Conservation (phyloP, 208 protist species). For the Balamuthia mandrillaris region DNA sequence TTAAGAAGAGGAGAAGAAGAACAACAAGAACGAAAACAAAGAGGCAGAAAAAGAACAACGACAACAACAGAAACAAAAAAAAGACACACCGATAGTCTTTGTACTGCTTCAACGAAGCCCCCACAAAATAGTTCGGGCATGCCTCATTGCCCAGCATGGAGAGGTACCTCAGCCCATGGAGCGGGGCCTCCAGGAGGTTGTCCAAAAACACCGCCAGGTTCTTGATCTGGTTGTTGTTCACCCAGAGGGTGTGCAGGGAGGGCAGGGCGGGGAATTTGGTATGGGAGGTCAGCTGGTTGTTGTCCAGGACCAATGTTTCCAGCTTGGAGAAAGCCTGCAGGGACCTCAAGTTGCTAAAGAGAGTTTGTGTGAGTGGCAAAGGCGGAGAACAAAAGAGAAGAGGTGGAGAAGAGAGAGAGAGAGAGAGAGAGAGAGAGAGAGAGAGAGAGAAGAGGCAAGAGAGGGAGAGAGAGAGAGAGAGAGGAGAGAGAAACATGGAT, state of each 20-base stretch:
- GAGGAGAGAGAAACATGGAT: neutral
- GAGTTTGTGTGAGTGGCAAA: too few species aligned
- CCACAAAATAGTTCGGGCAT: conserved; percentile 66
- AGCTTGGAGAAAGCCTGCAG: conserved; percentile 44
- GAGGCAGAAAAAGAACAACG: neutral
- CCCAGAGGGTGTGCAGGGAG: conserved; percentile 52
- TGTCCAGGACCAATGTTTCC: conserved; percentile 54
- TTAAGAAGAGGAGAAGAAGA: neutral
- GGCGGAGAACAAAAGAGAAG: too few species aligned
- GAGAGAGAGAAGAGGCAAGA: too few species aligned
- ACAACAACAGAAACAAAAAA: neutral
- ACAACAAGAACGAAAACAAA: neutral
- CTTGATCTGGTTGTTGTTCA: conserved; percentile 55
- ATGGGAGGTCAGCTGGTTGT: conserved; percentile 49
- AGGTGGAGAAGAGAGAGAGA: too few species aligned
- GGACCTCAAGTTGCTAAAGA: conserved; percentile 40
- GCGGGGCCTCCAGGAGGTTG: neutral
- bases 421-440: too few species aligned
- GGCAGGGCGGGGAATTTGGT: conserved; percentile 28
- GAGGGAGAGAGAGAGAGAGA: neutral
- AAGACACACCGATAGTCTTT: conserved; percentile 45
- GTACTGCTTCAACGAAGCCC: conserved; percentile 51
- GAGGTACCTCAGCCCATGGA: conserved; percentile 41
- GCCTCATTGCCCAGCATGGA: conserved; percentile 63
- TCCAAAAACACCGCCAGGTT: conserved; percentile 53